Conservation (phyloP, 352 stramenopile genomes). For the Globisporangium irregulare region DNA sequence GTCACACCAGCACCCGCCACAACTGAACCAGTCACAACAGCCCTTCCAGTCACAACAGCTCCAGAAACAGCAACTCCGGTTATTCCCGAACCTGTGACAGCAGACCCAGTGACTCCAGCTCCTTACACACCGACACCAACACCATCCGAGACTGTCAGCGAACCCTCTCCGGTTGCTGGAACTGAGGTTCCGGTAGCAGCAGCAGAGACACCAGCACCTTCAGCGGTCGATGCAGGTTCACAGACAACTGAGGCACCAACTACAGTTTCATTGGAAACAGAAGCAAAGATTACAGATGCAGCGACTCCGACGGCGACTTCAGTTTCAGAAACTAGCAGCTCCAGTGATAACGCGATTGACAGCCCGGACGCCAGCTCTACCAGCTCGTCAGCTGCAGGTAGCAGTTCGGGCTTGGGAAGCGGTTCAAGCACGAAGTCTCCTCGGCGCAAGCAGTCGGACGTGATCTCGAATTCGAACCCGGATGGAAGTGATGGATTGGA, state of each 20-base stretch:
- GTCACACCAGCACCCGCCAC: not conserved
- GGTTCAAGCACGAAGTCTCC: not conserved
- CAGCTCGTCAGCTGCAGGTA: not conserved
- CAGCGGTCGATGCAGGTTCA: not conserved
- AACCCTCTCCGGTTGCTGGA: not conserved
- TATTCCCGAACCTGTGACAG: not conserved
- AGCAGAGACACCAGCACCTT: not conserved
- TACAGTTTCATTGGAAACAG: not conserved
- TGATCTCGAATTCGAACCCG: slow-evolving; percentile 8
- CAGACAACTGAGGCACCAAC: slow-evolving; percentile 6
- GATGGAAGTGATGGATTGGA: not conserved
- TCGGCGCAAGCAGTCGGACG: slow-evolving; percentile 2
- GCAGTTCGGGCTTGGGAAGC: not conserved
- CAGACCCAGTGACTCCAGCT: not conserved
- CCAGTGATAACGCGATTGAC: slow-evolving; percentile 1
- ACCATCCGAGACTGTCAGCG: not conserved
- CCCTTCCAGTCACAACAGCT: slow-evolving; percentile 1
- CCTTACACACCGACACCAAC: not conserved
- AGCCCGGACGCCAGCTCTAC: not conserved
- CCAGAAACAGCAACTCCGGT: slow-evolving; percentile 1
- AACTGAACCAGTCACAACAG: not conserved
- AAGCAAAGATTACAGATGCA: slow-evolving; percentile 4
- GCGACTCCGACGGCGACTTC: not conserved
- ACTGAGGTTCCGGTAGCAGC: slow-evolving; percentile 1
- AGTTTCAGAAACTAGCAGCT: not conserved